phyloP scores from a whole-genome alignment of 1,284 basidiomycete genomes.

The Wallemia hederae region DNA sequence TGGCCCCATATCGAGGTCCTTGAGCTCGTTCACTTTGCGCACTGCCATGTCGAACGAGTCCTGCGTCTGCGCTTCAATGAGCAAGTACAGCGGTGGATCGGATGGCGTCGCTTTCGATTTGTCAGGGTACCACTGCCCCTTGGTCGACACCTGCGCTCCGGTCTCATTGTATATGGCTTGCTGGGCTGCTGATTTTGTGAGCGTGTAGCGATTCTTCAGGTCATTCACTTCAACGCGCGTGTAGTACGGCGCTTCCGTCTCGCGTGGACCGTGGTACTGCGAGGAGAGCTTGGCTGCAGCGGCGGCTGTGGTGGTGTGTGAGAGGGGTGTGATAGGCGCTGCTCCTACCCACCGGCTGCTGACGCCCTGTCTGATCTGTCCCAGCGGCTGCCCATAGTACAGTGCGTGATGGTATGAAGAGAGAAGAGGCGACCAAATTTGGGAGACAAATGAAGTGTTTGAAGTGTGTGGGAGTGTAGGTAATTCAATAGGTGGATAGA shows the following conservation, averaged over 20 bases:
- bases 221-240: not conserved
- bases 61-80: slow-evolving; percentile 56
- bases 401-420: too few species aligned
- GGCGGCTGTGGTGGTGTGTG: not conserved
- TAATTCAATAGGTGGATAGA: too few species aligned
- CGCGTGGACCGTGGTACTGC: not conserved
- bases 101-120: slow-evolving; percentile 57
- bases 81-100: slow-evolving; percentile 80
- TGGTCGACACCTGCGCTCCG: slow-evolving; percentile 63
- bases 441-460: too few species aligned
- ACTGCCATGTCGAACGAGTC: slow-evolving; percentile 54
- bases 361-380: not conserved
- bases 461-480: too few species aligned
- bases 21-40: slow-evolving; percentile 55
- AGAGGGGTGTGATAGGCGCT: not conserved
- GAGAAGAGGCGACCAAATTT: too few species aligned
- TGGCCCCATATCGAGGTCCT: slow-evolving; percentile 55
- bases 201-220: not conserved
- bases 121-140: slow-evolving; percentile 83
- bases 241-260: not conserved
- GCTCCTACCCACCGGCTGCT: not conserved
- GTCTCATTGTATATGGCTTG: slow-evolving; percentile 46
- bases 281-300: not conserved
- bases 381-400: not conserved
- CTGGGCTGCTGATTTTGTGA: not conserved